A percentile compares a stretch with the other conserved stretches of the same genome.
Evolutionary conservation across 352 stramenopile genomes (phyloP).

Genomic region (Globisporangium rhizosaccharum): DNA sequence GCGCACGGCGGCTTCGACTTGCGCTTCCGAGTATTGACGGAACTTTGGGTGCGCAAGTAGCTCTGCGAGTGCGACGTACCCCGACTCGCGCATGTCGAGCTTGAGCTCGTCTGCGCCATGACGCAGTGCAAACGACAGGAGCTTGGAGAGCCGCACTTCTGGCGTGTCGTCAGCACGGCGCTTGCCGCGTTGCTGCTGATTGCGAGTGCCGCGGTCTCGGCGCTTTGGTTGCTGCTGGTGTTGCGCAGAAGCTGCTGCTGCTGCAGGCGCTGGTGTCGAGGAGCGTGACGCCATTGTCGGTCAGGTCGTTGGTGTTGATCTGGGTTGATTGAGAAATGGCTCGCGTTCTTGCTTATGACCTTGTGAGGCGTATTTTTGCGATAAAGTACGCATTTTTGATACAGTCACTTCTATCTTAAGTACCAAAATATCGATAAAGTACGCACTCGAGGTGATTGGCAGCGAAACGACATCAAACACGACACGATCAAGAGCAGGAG

Average conservation of each 20-base stretch:
- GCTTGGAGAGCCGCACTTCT: constrained; percentile 72
- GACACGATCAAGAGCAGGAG: too few species aligned
- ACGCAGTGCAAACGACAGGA: constrained; percentile 67
- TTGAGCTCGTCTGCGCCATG: constrained; percentile 66
- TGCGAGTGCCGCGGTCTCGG: background rate
- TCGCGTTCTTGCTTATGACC: too few species aligned
- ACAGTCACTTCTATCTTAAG: too few species aligned
- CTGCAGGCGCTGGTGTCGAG: too few species aligned
- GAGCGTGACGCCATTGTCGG: too few species aligned
- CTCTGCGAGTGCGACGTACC: constrained; percentile 52
- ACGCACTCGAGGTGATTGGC: too few species aligned
- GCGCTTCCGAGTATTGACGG: constrained; percentile 32
- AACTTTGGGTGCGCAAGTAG: constrained; percentile 57
- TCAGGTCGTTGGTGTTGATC: too few species aligned
- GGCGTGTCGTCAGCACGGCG: constrained; percentile 30
- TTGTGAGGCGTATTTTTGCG: too few species aligned
- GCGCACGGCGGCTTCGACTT: constrained; percentile 64
- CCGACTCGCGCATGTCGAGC: constrained; percentile 61
- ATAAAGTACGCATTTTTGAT: too few species aligned
- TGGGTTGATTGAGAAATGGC: too few species aligned
- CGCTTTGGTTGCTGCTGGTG: background rate
- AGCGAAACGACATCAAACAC: too few species aligned
- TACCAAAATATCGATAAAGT: too few species aligned
- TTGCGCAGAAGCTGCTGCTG: background rate
- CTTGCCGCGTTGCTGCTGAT: background rate